Evolutionary conservation across 768 basidiomycete species (phyloP).

Genomic region (Coprinellus micaceus): DNA sequence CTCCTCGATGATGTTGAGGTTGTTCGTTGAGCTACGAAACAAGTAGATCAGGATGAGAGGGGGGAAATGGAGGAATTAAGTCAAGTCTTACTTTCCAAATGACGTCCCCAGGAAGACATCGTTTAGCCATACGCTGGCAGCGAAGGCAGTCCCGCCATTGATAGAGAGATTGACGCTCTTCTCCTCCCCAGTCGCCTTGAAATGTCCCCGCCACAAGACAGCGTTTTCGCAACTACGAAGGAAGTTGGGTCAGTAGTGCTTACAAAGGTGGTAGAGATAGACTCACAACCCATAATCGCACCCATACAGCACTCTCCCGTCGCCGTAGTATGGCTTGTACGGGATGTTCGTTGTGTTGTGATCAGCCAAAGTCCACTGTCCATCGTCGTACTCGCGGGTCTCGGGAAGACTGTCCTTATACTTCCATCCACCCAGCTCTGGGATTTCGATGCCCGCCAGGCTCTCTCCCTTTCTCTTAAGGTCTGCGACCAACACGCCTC

Average conservation of each 20-base stretch:
- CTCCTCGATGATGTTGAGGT: conserved; percentile 55
- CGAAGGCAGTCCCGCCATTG: conserved; percentile 54
- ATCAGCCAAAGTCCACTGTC: conserved; percentile 61
- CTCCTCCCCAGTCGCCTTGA: conserved; percentile 56
- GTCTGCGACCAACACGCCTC: conserved; percentile 45
- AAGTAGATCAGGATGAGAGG: conserved; percentile 25
- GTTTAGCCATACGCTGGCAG: background rate
- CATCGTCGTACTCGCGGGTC: conserved; percentile 59
- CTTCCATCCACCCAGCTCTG: conserved; percentile 64
- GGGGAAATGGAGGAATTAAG: background rate
- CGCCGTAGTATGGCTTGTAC: conserved; percentile 64
- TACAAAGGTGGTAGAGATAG: background rate
- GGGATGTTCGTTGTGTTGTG: conserved; percentile 75
- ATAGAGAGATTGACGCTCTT: conserved; percentile 71
- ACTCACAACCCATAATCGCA: conserved; percentile 85
- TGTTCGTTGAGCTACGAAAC: conserved; percentile 76
- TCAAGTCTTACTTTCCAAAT: background rate
- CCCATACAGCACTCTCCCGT: conserved; percentile 75
- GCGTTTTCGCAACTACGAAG: conserved; percentile 69
- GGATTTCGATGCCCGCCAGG: conserved; percentile 33
- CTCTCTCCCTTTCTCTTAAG: conserved; percentile 31
- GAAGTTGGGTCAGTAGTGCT: conserved; percentile 9
- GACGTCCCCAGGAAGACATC: background rate
- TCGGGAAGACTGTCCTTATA: conserved; percentile 77
- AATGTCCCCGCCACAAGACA: conserved; percentile 82